Evolutionary conservation across 2,329 filamentous ascomycete genomes (phyloP), one percentile per base, ranked within the genome.

Genomic region (Rhynchosporium secalis): DNA sequence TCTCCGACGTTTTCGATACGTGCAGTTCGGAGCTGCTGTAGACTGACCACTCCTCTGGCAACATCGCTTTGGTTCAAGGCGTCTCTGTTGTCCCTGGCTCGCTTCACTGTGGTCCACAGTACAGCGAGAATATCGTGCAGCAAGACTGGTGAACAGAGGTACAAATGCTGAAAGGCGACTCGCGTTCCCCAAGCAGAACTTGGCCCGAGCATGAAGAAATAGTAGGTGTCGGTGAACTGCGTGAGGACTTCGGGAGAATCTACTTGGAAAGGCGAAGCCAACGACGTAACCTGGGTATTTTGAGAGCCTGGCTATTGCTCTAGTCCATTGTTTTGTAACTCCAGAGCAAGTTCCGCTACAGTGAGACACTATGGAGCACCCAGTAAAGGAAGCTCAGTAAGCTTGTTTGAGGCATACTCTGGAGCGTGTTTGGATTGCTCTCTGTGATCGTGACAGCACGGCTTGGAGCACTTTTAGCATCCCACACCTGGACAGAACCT

Each of bases 401-500:
- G 1, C 15, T 20, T 20, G 20, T 20, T 20, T 20, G 33, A 4
- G n/a, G 51, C 10, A 12, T 28, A 4, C 10, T 20, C 13, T 40
- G 51, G 6, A 36, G 36, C 28, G 9, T 5, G 33, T 9, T 26
- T n/a, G 33, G n/a, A 12, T 40, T 28, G 51, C 8, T 40, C 15
- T 54, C 28, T n/a, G 36, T 15, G 9, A 41, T 20, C 20, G 20
- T 13, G 4, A 54, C 9, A 10, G 20, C 28, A 38, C 8, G 12
- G 3, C 15, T 41, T 12, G 36, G 40, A 28, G 33, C 20, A 13
- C 33, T 29, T 3, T 40, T 20, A 41, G 40, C 20, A 28, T 28
- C 51, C 51, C 51, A 54, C 4, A 54, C 51, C 33, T 54, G 51
- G 26, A 54, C n/a, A 41, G 33, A 40, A 36, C 51, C 51, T 54